Percentiles rank a stretch among this genome's conserved stretches.
Conservation (phyloP, 2,329 filamentous ascomycete genomes). For the Tolypocladium sp. region DNA sequence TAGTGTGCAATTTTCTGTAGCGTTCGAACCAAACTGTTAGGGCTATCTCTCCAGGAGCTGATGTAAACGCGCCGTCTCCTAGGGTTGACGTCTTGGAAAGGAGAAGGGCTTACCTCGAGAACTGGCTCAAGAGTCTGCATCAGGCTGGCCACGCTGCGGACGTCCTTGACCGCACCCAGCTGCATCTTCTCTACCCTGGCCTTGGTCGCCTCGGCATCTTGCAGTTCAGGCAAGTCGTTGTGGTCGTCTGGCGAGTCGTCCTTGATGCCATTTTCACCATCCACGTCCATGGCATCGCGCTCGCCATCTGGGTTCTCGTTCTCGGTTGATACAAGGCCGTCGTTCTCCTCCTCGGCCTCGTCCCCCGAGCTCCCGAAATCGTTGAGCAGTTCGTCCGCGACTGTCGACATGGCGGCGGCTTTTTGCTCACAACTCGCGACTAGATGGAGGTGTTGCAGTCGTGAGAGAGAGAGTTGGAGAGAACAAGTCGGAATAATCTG, state of each 20-base stretch:
- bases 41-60: slow-evolving; percentile 45
- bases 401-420: slow-evolving; percentile 62
- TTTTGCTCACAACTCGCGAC: not conserved
- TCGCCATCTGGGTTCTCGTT: slow-evolving; percentile 28
- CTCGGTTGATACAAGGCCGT: slow-evolving; percentile 34
- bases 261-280: slow-evolving; percentile 49
- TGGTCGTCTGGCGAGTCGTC: slow-evolving; percentile 38
- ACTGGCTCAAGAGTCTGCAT: slow-evolving; percentile 77
- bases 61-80: slow-evolving; percentile 52
- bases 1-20: slow-evolving; percentile 72
- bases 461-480: not conserved
- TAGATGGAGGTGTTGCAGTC: not conserved
- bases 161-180: slow-evolving; percentile 62
- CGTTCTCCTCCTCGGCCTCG: slow-evolving; percentile 56
- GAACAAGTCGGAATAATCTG: not conserved
- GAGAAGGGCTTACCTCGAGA: slow-evolving; percentile 48
- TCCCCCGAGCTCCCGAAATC: slow-evolving; percentile 60
- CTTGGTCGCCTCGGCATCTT: slow-evolving; percentile 62
- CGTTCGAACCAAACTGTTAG: slow-evolving; percentile 51
- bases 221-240: slow-evolving; percentile 36
- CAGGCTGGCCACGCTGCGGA: slow-evolving; percentile 68
- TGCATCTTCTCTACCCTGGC: slow-evolving; percentile 78
- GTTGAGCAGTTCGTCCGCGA: slow-evolving; percentile 86
- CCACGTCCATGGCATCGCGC: slow-evolving; percentile 44
- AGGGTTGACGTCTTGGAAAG: slow-evolving; percentile 10